A percentile compares a stretch with the other conserved stretches of the same genome.
Conservation (phyloP, 176 grass and related monocot genomes). For the Elaeis guineensis region DNA sequence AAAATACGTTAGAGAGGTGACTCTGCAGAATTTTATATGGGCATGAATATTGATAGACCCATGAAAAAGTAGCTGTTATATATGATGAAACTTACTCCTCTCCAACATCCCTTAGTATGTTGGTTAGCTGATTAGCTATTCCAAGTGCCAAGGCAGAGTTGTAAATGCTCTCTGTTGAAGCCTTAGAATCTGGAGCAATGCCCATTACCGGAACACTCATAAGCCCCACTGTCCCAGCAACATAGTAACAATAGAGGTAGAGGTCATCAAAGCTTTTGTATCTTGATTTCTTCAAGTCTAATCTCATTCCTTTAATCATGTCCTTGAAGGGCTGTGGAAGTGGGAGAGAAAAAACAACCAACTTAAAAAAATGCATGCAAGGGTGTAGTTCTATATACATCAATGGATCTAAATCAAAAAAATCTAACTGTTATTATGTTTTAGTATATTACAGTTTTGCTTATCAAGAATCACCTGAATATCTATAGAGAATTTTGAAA, state of each 20-base stretch:
- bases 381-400: no score
- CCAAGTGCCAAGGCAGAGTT: constrained; percentile 78
- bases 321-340: constrained; percentile 84
- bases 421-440: not conserved
- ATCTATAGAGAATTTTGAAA: constrained; percentile 64
- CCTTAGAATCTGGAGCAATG: constrained; percentile 63
- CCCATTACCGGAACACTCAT: constrained; percentile 99
- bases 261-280: constrained; percentile 83
- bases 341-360: constrained; percentile 3
- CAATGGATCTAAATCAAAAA: not conserved
- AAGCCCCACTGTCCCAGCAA: constrained; percentile 83
- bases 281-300: constrained; percentile 85
- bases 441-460: not conserved
- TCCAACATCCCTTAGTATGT: constrained; percentile 93
- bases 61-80: no score
- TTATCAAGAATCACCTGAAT: constrained; percentile 56
- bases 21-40: no score
- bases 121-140: constrained; percentile 93
- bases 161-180: constrained; percentile 67
- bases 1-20: no score
- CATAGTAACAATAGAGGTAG: constrained; percentile 97
- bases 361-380: not conserved
- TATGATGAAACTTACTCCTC: constrained; percentile 61
- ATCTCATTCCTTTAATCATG: constrained; percentile 92
- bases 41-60: no score